Evolutionary conservation across 2,329 filamentous ascomycete species (phyloP), one percentile per base, ranked within the genome.

Genomic region (Beauveria rudraprayagi): DNA sequence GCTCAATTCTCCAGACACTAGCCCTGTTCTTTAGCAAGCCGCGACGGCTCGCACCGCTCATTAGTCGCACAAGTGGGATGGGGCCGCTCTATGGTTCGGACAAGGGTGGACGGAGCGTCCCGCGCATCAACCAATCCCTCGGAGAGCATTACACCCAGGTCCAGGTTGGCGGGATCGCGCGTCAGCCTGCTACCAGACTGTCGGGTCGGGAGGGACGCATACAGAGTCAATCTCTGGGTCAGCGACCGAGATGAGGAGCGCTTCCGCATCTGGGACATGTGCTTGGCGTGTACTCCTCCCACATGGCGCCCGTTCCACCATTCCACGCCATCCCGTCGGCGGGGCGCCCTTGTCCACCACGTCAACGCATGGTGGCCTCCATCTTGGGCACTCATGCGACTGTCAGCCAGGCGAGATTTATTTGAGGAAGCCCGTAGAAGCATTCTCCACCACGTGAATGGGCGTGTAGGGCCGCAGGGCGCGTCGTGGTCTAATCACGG

Each of bases 51-150:
- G 56, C 61, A 63, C 56, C 56, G 57, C 57, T 63, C 52, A 56
- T 63, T 63, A 63, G 61, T 60, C 60, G 54, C 54, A 48, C 47
- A 57, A 48, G 41, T 58, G 61, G 61, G 48, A 58, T 52, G 61
- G 61, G 61, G 56, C 56, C 43, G 51, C 51, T 61, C 44, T 48
- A 53, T 56, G 57, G 61, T 52, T 56, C 53, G 61, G 57, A 63
- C 61, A 63, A 63, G 61, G 61, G 52, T 52, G 30, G 56, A 56
- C 61, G 61, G 61, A 56, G 50, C 61, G 41, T 63, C 61, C 61
- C 61, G 61, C 53, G 43, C 57, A 56, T 55, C 52, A 62, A 57
- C 61, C 61, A 62, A 37, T n/a, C 46, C 41, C 40, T 57, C 41
- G 60, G 60, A 58, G 17, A 61, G 30, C 52, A 40, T 26, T 22